Conservation (phyloP, 805 yeast genomes). For the Hanseniaspora jakobsenii region DNA sequence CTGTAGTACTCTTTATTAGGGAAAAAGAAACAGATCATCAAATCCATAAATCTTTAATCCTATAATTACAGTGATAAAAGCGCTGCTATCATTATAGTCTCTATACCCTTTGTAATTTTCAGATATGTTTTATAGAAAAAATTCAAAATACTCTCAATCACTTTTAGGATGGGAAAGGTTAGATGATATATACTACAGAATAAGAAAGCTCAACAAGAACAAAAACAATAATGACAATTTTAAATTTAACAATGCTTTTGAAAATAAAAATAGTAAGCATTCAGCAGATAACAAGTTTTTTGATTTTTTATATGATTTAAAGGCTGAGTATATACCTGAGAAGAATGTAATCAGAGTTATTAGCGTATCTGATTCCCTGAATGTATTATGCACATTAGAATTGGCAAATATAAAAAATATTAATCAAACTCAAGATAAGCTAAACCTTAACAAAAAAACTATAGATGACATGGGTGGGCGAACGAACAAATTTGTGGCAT, state of each 20-base stretch:
- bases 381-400: neutral
- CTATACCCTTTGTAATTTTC: neutral
- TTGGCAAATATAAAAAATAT: too few species aligned
- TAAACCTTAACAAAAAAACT: neutral
- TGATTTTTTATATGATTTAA: conserved; percentile 6
- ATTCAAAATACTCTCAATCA: conserved; percentile 1
- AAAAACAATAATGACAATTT: neutral
- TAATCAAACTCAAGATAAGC: too few species aligned
- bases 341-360: neutral
- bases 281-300: too few species aligned
- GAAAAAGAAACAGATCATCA: too few species aligned
- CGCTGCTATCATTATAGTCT: too few species aligned
- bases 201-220: conserved; percentile 25
- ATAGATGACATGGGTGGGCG: neutral
- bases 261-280: neutral
- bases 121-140: neutral
- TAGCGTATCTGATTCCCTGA: neutral
- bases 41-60: too few species aligned
- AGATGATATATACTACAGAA: conserved; percentile 55
- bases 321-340: neutral
- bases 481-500: conserved; percentile 1
- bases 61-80: too few species aligned
- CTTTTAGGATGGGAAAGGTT: conserved; percentile 63
- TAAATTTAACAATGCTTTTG: neutral
- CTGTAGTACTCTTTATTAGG: too few species aligned